A percentile compares a stretch with the other conserved stretches of the same genome.
phyloP scores from a whole-genome alignment of 768 basidiomycete species.

The Mycena chlorophos region DNA sequence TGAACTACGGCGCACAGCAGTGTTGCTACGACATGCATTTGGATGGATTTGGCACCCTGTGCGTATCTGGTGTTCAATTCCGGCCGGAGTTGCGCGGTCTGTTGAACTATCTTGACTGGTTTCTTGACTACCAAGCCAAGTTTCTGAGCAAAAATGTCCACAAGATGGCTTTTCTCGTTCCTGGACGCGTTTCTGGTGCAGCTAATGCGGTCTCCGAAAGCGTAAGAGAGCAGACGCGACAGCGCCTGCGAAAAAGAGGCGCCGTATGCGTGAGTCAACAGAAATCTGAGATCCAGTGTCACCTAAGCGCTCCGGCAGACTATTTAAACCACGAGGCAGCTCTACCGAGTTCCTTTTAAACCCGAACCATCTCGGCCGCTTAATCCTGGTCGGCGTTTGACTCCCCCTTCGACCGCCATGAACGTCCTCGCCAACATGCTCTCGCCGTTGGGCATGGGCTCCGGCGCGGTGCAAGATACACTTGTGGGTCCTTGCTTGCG shows the following conservation, averaged over 20 bases:
- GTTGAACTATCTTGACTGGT: no score
- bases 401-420: slow-evolving; percentile 53
- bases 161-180: no score
- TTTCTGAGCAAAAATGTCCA: no score
- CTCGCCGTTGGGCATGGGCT: slow-evolving; percentile 67
- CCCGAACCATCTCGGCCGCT: slow-evolving; percentile 35
- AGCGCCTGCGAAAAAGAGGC: slow-evolving; percentile 3
- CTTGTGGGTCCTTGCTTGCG: slow-evolving; percentile 46
- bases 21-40: no score
- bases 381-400: slow-evolving; percentile 34
- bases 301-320: slow-evolving; percentile 13
- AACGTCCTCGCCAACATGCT: slow-evolving; percentile 69
- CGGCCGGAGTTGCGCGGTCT: no score
- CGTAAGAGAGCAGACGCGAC: background rate
- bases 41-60: no score
- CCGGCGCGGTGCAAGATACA: slow-evolving; percentile 75
- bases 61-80: no score
- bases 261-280: slow-evolving; percentile 18
- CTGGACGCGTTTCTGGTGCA: no score
- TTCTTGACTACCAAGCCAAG: no score
- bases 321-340: slow-evolving; percentile 15
- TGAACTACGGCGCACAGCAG: no score
- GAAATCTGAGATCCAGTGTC: slow-evolving; percentile 21
- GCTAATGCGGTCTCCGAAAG: background rate
- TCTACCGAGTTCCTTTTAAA: slow-evolving; percentile 18